Base-by-base conservation (phyloP, 176 grass and related monocot genomes). In the Aegilops tauschii region DNA sequence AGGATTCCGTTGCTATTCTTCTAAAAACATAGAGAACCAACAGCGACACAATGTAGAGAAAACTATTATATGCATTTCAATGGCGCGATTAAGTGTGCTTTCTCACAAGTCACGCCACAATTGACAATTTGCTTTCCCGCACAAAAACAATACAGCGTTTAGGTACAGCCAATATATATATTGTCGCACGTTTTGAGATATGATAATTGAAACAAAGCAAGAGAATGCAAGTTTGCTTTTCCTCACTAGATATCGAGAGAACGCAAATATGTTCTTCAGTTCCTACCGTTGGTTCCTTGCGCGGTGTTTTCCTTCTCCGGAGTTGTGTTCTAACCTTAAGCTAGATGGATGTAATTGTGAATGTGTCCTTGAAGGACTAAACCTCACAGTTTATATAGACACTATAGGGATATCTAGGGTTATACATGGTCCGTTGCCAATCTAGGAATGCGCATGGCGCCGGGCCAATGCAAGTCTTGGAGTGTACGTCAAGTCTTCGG, bases 211-310 rank as follows among this genome's bases (percentile, higher is more conserved):
- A 66, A 85, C 8, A 37, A 52, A 75, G 76, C 16, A 18, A n/a
- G 36, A 82, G 28, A 29, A 68, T 23, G 73, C 16, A 59, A 39
- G 47, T 17, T 77, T 86, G 70, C 62, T 63, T 81, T 61, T 59
- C 58, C 58, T 58, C 37, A 25, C 18, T 2, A 18, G 5, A 18
- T 25, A 66, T 13, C 10, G 3, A 42, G 12, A 68, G 27, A 20
- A 35, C 2, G 65, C 11, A 31, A 28, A 30, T 29, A 65, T 5
- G 25, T 4, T 4, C 45, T 49, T 8, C 3, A 12, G 44, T 45
- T 45, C 12, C 44, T 45, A 45, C 44, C 11, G 3, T 13, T 45
- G 44, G 44, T 45, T 45, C 44, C 11, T 45, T 45, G 44, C 1
- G 44, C 0, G 3, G 3, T 45, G 44, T 45, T 45, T 45, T 45